Evolutionary conservation across 192 early-diverging fungal genomes (phyloP).

Genomic region (Coemansia sp.): DNA sequence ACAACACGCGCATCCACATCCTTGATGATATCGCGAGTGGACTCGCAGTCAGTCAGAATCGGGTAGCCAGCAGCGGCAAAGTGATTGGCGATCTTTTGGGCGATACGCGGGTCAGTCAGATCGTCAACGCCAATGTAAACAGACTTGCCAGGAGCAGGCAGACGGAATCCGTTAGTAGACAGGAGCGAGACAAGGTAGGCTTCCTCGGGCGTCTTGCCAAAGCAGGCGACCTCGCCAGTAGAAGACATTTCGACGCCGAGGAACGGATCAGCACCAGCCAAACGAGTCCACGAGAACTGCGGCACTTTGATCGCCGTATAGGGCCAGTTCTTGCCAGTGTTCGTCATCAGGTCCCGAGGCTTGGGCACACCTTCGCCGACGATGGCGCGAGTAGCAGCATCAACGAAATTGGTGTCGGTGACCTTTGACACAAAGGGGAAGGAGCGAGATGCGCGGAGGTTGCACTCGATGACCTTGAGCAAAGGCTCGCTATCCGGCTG

Average conservation of each 20-base stretch:
- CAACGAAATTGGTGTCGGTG: slow-evolving; percentile 87
- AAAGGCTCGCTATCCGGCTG: slow-evolving; percentile 43
- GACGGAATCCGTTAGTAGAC: slow-evolving; percentile 87
- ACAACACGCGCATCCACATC: slow-evolving; percentile 49
- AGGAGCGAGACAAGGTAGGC: slow-evolving; percentile 80
- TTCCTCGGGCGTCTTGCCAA: slow-evolving; percentile 86
- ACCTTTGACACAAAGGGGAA: slow-evolving; percentile 99
- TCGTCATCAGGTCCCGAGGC: slow-evolving; percentile 58
- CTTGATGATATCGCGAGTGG: slow-evolving; percentile 56
- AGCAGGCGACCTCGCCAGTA: slow-evolving; percentile 98
- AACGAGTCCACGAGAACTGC: slow-evolving; percentile 94
- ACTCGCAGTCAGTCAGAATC: slow-evolving; percentile 67
- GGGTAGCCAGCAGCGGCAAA: slow-evolving; percentile 61
- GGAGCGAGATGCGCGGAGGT: slow-evolving; percentile 94
- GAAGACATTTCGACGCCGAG: slow-evolving; percentile 98
- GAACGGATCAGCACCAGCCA: slow-evolving; percentile 94
- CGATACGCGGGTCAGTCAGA: slow-evolving; percentile 69
- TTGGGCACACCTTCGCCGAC: slow-evolving; percentile 61
- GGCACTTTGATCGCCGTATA: slow-evolving; percentile 94
- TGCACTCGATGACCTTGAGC: slow-evolving; percentile 98
- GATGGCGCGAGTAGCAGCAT: slow-evolving; percentile 83
- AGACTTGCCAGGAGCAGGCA: slow-evolving; percentile 65
- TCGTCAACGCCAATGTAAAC: slow-evolving; percentile 75
- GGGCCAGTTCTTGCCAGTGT: slow-evolving; percentile 39
- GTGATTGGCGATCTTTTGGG: slow-evolving; percentile 66